A percentile compares a stretch with the other conserved stretches of the same genome.
Evolutionary conservation across 345 rosid species (phyloP).

Genomic region (Eutrema heterophyllum): DNA sequence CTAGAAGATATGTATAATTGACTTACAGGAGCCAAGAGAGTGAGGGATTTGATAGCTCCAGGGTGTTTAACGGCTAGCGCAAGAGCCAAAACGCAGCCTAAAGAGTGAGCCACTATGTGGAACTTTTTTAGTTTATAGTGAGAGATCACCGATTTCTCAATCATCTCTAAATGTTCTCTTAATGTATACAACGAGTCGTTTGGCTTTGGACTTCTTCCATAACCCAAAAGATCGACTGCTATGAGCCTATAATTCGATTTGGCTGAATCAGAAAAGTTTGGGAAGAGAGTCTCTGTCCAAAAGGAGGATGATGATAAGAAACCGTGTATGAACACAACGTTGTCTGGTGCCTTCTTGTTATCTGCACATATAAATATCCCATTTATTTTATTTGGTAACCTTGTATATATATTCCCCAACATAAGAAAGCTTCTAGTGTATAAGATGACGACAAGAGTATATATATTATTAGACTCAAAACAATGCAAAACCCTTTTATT

Average conservation of each 20-base stretch:
- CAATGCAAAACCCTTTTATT: background rate
- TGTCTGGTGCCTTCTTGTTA: conserved; percentile 47
- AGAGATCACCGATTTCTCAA: conserved; percentile 65
- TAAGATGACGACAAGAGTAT: background rate
- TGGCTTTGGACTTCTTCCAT: conserved; percentile 95
- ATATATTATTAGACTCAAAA: background rate
- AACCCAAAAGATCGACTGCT: conserved; percentile 84
- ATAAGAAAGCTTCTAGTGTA: background rate
- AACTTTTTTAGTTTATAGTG: conserved; percentile 61
- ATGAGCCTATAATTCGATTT: conserved; percentile 65
- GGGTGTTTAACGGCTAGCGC: conserved; percentile 84
- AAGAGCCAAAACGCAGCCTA: conserved; percentile 93
- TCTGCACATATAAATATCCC: conserved; percentile 19
- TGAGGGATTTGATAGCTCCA: conserved; percentile 71
- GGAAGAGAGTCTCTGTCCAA: conserved; percentile 94
- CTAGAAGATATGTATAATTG: background rate
- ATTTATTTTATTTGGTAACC: background rate
- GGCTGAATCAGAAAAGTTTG: conserved; percentile 62
- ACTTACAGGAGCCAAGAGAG: conserved; percentile 86
- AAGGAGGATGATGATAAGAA: conserved; percentile 90
- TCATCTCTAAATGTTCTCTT: conserved; percentile 86
- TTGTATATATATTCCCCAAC: too few species aligned
- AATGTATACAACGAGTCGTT: conserved; percentile 84
- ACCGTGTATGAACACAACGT: conserved; percentile 88
- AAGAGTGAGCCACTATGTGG: conserved; percentile 94